Evolutionary conservation across 768 basidiomycete genomes (phyloP).

Genomic region (Galerina marginata): DNA sequence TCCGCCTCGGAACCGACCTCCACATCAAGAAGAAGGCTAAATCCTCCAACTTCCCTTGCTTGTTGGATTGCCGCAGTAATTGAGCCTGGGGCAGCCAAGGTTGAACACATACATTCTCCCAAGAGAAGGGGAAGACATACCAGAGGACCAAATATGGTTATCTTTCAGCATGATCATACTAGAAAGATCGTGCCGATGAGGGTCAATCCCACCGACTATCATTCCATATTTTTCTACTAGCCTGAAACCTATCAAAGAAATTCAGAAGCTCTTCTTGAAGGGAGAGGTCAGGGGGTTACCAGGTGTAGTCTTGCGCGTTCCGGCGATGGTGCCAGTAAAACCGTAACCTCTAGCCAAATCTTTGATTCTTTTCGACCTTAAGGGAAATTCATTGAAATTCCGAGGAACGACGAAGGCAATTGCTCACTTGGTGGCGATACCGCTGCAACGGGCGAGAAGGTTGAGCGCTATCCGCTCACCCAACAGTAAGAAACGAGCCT

Average conservation of each 20-base stretch:
- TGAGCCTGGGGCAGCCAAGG: slow-evolving; percentile 60
- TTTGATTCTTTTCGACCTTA: slow-evolving; percentile 81
- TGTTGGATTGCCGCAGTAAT: slow-evolving; percentile 87
- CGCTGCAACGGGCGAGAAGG: slow-evolving; percentile 91
- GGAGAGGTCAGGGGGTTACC: slow-evolving; percentile 38
- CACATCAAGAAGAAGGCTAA: slow-evolving; percentile 90
- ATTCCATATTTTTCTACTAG: slow-evolving; percentile 99
- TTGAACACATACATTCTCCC: slow-evolving; percentile 9
- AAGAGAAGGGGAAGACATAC: slow-evolving; percentile 39
- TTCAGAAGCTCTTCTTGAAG: slow-evolving; percentile 7
- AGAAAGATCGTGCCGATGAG: slow-evolving; percentile 95
- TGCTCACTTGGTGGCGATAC: slow-evolving; percentile 91
- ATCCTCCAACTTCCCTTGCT: slow-evolving; percentile 90
- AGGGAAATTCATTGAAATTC: not conserved
- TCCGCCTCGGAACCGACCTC: slow-evolving; percentile 90
- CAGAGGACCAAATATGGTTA: slow-evolving; percentile 98
- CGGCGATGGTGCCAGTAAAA: slow-evolving; percentile 88
- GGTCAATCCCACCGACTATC: slow-evolving; percentile 95
- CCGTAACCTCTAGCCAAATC: slow-evolving; percentile 80
- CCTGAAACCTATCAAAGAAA: slow-evolving; percentile 69
- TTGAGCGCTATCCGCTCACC: slow-evolving; percentile 95
- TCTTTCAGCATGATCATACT: slow-evolving; percentile 99
- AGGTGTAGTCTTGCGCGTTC: slow-evolving; percentile 97
- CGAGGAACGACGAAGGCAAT: not conserved
- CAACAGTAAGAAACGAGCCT: slow-evolving; percentile 84